Base-by-base conservation (phyloP, 2,329 filamentous ascomycete genomes). In the Ceratocystis alfenasii region DNA sequence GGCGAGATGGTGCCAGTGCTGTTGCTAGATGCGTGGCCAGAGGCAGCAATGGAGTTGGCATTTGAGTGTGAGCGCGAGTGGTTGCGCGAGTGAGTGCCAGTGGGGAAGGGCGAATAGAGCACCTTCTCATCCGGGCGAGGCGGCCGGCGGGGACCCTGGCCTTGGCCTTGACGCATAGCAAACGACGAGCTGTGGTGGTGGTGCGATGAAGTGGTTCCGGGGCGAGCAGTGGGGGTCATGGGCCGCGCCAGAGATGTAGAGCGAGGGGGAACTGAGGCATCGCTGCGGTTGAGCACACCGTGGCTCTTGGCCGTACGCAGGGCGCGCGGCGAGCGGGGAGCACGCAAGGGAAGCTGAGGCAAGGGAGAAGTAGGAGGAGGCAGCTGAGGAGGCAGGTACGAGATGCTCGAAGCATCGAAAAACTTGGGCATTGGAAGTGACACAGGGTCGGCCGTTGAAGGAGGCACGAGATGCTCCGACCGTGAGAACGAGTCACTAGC, bases 401-500 rank as follows among this genome's bases (percentile, higher is more conserved):
- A 53, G 36, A 64, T 50, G 63, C 63, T 53, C 12, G 30, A 10
- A 5, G 48, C 30, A 20, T 64, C 63, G 28, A 64, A 57, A 7
- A 55, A 25, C 46, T 64, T 64, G n/a, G 63, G 48, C 33, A 55
- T 10, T 17, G 63, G 48, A 3, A 50, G 17, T 3, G 59, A 7
- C n/a, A 41, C 30, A 4, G 15, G 50, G 7, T 25, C 61, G 28
- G 30, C 44, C 48, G 30, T 62, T 30, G 50, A 22, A 10, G 22
- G 36, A 20, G 28, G 45, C 30, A 60, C 20, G 6, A 60, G 57
- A 20, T 50, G n/a, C 41, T 67, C 65, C 1, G 41, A 50, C 30
- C 66, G 55, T 12, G 66, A 67, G 66, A 67, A 67, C 28, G 62
- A 65, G 44, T 67, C 66, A 53, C 33, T 61, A n/a, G 66, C 66